Evolutionary conservation across 495 filamentous ascomycete genomes (phyloP), one percentile per base, ranked within the genome.

Genomic region (Neurospora africana): DNA sequence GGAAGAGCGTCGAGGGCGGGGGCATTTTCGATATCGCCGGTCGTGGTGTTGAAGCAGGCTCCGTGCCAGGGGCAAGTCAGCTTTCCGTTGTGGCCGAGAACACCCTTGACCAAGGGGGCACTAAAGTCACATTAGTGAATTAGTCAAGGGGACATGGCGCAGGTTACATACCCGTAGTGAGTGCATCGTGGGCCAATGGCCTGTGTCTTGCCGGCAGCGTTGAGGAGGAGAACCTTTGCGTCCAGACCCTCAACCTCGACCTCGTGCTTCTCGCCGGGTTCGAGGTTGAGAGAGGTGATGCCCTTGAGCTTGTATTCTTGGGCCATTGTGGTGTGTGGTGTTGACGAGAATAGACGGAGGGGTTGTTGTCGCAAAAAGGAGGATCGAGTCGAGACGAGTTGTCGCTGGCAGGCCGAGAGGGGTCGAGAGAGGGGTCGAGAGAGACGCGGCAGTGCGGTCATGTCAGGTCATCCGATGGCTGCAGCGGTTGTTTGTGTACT

Each of bases 21-120:
- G 0, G 95, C 93, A 79, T 98, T 91, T 81, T 99, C 95, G 67
- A 99, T 91, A 73, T 98, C 95, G 37, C 95, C 95, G n/a, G 91
- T 94, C 53, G 85, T 82, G 70, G 92, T 88, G 73, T 92, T 93
- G 82, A 97, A 99, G 84, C 95, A 99, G 44, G 95, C 95, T 83
- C 94, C 94, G 80, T 97, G 94, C 95, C 96, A 98, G 1, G 94
- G 92, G 79, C 95, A 99, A 19, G 92, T 96, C 39, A 99, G 81
- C 67, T 93, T 83, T 2, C 95, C 95, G 75, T 94, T 90, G 5
- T 88, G 88, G 4, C 92, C 91, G 67, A 98, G 81, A 15, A 98
- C 89, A 41, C 95, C 95, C 68, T 90, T 88, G 74, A 90, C 89
- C 75, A 98, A 83, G 8, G 95, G 96, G 5, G 95, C 95, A 5